Base-by-base conservation (phyloP, 2,329 filamentous ascomycete genomes). In the Sporothrix variecibatus region DNA sequence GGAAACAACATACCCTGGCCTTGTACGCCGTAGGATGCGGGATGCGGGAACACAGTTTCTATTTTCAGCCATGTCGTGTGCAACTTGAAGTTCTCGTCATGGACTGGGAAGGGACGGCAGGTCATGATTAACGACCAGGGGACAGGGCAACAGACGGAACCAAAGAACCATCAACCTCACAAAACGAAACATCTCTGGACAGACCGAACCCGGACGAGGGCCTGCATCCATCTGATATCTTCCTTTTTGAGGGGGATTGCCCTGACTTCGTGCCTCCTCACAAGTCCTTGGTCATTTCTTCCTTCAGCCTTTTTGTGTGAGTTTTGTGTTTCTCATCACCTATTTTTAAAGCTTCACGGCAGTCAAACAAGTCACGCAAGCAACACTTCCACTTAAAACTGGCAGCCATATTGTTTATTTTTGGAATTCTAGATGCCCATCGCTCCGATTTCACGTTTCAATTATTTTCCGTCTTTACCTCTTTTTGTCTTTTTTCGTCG, bases 51-150 rank as follows among this genome's bases (percentile, higher is more conserved):
- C 4, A 15, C 12, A 23, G 38, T 23, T 68, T 68, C 65, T 68
- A 68, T 68, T 68, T 68, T 68, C 23, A 68, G 65, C 23, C 11
- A n/a, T 20, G 56, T 60, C 38, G 38, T 65, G 38, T 62, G 58
- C 58, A 62, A 62, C 5, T 38, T n/a, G 56, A 62, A n/a, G 3
- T 17, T 23, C 5, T 56, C 53, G 28, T 11, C 26, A 58, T 17
- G 31, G 56, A 60, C 28, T 34, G 31, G 31, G 58, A 62, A 31
- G 20, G 31, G 17, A 23, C 58, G 9, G 58, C 5, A 4, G 53
- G 53, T 26, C 17, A 40, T 23, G 20, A 34, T 26, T n/a, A 60
- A 40, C 58, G 38, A 43, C 62, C n/a, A 65, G 62, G 23, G 62
- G 26, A 60, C 56, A 60, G 31, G 31, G 43, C 26, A 34, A 60